phyloP scores from a whole-genome alignment of 495 filamentous ascomycete species.

The Hypoxylon subgilvum region DNA sequence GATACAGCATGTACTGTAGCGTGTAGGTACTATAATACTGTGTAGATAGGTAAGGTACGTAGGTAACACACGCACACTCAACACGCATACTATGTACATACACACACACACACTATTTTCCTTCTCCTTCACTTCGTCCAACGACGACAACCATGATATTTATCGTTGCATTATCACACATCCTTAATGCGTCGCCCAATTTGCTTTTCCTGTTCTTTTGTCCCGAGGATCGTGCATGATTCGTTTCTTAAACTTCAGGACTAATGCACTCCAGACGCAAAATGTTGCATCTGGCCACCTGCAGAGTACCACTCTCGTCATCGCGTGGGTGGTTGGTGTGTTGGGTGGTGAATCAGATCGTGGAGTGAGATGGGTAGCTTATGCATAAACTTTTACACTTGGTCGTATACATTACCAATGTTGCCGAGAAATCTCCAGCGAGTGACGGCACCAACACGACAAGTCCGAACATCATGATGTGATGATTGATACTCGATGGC shows the following conservation, averaged over 20 bases:
- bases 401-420: conserved; percentile 10
- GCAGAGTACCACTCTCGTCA: conserved; percentile 29
- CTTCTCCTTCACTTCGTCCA: conserved; percentile 1
- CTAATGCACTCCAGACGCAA: conserved; percentile 38
- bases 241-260: conserved; percentile 18
- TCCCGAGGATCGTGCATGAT: conserved; percentile 14
- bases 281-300: conserved; percentile 32
- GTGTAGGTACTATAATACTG: too few relatives aligned
- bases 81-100: too few relatives aligned
- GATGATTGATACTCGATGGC: not conserved
- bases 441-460: not conserved
- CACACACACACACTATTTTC: too few relatives aligned
- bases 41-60: too few relatives aligned
- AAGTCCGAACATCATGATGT: conserved; percentile 3
- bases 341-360: conserved; percentile 29
- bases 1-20: too few relatives aligned
- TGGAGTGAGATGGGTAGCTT: conserved; percentile 8
- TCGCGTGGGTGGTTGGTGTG: conserved; percentile 9
- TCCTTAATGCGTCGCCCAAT: not conserved
- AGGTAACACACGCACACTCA: too few relatives aligned
- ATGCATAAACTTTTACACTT: conserved; percentile 11
- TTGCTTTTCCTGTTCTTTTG: conserved; percentile 19
- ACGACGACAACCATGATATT: conserved; percentile 4
- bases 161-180: conserved; percentile 15
- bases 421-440: conserved; percentile 34